Base-by-base conservation (phyloP, 2,329 filamentous ascomycete species). In the Fusarium avenaceum region DNA sequence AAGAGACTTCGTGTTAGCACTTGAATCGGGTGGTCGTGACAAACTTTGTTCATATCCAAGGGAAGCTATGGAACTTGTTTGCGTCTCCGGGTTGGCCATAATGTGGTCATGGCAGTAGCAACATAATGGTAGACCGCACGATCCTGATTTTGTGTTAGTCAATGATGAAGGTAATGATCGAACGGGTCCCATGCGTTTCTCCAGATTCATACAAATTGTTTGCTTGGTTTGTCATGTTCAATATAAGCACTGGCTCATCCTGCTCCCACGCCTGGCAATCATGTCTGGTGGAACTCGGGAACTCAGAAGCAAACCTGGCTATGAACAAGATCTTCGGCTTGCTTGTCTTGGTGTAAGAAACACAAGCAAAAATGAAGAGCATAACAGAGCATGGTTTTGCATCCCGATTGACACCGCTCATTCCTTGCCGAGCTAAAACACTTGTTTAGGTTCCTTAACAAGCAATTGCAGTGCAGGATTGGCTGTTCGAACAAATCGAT, bases 1-100 rank as follows among this genome's bases (percentile, higher is more conserved):
- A 69, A 76, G 65, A 57, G 65, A 66, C 50, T 56, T 55, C 39
- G 55, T 62, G 60, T 74, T 62, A 74, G 72, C 64, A 38, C 47
- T 63, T 62, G 59, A 49, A 40, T 42, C 35, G n/a, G 47, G 64
- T 43, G 28, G 22, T 33, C 51, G 43, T 52, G 45, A 13, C 43
- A 53, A 65, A 39, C 45, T 54, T 61, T 51, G 49, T 24, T 49
- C 49, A 57, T 38, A 48, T 51, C 57, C 28, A 26, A 43, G 33
- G 42, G 38, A 46, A 24, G 40, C 40, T 26, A 39, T 38, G 20
- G 42, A 47, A 58, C 56, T 53, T 40, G 56, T 53, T 55, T 43
- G 49, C 43, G 45, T 39, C 53, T 45, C 42, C n/a, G 52, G 24
- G 35, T 50, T n/a, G 30, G 43, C 39, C 48, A 57, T 65, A 28